Evolutionary conservation across 768 basidiomycete genomes (phyloP), one percentile per base, ranked within the genome.

Genomic region (Russula sp.): DNA sequence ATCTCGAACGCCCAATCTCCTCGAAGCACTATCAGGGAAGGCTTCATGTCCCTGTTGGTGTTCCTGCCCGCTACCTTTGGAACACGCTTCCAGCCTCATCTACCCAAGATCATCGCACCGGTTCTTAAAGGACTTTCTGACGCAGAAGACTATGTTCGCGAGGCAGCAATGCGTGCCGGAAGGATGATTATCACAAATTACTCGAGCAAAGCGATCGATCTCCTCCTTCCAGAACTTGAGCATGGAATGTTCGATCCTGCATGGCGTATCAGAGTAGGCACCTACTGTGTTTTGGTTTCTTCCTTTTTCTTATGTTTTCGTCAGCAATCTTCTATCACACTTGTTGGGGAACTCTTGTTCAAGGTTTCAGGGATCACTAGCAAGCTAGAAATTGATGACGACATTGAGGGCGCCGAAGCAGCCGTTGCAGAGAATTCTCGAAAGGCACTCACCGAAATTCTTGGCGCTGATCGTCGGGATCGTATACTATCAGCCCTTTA

Each of bases 161-260:
- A 98, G 65, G 95, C 96, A 11, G 94, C 96, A 5, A 98, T 98
- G 95, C 84, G 92, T 39, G 95, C 96, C n/a, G 95, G 96, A 60
- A 81, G 97, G 65, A 98, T 98, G 93, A 88, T 98, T 66, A 90
- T 99, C 66, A 87, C 85, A 61, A 97, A 95, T 72, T 98, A 98
- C 76, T 89, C 94, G 11, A 83, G 68, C 69, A 90, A 85, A 70
- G 96, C 96, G 6, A 92, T 98, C 59, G 96, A 98, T 65, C 78
- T 99, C 25, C 79, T 99, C 20, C 77, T 99, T 8, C 97, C 96
- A 1, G 94, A 98, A 73, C 83, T 98, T 42, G 94, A 98, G 72
- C 83, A 79, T 39, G 93, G 94, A 0, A 94, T 99, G 87, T 93
- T 98, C 72, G 94, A 98, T 74, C 75, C 86, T 45, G 85, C 87